Conservation (phyloP, 2,329 filamentous ascomycete species). For the Cladosporium austrohemisphaericum region DNA sequence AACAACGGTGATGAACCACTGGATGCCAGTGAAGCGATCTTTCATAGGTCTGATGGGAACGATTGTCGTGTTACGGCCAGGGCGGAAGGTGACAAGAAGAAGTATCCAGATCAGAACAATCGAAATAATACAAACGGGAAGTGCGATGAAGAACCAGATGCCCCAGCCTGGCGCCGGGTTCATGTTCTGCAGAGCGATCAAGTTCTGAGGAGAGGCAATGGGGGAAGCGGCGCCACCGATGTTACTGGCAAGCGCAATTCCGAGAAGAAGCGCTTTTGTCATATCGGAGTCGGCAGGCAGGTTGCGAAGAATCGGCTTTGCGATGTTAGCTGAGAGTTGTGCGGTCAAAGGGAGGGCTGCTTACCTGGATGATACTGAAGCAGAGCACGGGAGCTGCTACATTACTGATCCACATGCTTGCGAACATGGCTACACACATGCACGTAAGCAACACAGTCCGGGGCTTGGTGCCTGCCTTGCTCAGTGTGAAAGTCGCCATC, state of each 20-base stretch:
- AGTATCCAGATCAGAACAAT: slow-evolving; percentile 86
- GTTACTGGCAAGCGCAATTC: slow-evolving; percentile 91
- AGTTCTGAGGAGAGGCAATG: slow-evolving; percentile 95
- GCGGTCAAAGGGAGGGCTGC: slow-evolving; percentile 21
- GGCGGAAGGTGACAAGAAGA: slow-evolving; percentile 79
- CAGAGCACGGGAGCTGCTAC: slow-evolving; percentile 95
- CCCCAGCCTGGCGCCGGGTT: slow-evolving; percentile 85
- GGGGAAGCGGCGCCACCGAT: slow-evolving; percentile 95
- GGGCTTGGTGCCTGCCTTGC: slow-evolving; percentile 90
- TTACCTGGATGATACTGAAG: slow-evolving; percentile 91
- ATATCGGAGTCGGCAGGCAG: slow-evolving; percentile 85
- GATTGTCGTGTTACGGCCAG: slow-evolving; percentile 79
- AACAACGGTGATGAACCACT: slow-evolving; percentile 86
- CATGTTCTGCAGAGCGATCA: slow-evolving; percentile 97
- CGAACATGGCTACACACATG: slow-evolving; percentile 97
- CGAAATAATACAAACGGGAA: slow-evolving; percentile 87
- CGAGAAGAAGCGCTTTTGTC: slow-evolving; percentile 91
- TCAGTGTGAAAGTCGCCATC: slow-evolving; percentile 91
- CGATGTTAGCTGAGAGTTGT: slow-evolving; percentile 11
- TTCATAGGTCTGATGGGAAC: slow-evolving; percentile 86
- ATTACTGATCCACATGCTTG: slow-evolving; percentile 99
- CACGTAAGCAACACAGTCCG: slow-evolving; percentile 88
- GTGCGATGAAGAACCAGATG: slow-evolving; percentile 92
- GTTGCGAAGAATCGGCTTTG: slow-evolving; percentile 84
- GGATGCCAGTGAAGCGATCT: slow-evolving; percentile 80